Evolutionary conservation across 1,139 yeast genomes (phyloP), one percentile per base, ranked within the genome.

Genomic region (Protomyces pachydermus): DNA sequence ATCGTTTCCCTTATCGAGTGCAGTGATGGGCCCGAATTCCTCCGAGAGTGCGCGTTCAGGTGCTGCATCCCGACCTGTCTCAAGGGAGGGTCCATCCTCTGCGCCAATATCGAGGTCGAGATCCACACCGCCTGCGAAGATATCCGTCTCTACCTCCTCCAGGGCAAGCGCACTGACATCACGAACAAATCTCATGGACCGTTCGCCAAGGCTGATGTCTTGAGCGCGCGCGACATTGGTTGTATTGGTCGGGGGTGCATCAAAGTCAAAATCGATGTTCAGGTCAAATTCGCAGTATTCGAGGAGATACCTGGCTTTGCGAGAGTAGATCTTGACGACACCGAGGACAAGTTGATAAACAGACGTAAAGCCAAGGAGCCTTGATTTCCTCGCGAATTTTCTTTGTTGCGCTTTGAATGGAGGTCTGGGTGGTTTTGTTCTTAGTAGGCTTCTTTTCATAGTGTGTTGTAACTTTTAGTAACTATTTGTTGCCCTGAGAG

Each of bases 301-400:
- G 60, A 88, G 79, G 53, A 93, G 78, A 70, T 89, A 88, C 70
- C 86, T 86, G 28, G 97, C 91, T 75, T 91, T 90, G 67, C 95
- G 80, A 38, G 93, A 86, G 75, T 91, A 91, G 25, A 93, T 91
- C 66, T 91, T 81, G 38, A 91, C 96, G 10, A 93, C 90, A 58
- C 98, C 98, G 64, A 88, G 84, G 60, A 93, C 79, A 65, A 91
- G 79, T 72, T 91, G 97, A 6, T 97, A 0, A 97, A 88, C 46
- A 91, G 79, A 67, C 98, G 80, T 61, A 93, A 79, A 0, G 97
- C 90, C 66, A 91, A 80, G 16, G 88, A 82, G 25, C 72, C 72
- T 34, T 70, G 72, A 25, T 71, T 71, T 45, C 71, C 53, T 71
- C 73, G 46, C 56, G 39, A 68, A 82, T 80, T 54, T 78, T 87